These are phyloP conservation scores for Gossypium turneri DNA, from an alignment of 345 rosid genomes.

Conservation along the genomic window DNA sequence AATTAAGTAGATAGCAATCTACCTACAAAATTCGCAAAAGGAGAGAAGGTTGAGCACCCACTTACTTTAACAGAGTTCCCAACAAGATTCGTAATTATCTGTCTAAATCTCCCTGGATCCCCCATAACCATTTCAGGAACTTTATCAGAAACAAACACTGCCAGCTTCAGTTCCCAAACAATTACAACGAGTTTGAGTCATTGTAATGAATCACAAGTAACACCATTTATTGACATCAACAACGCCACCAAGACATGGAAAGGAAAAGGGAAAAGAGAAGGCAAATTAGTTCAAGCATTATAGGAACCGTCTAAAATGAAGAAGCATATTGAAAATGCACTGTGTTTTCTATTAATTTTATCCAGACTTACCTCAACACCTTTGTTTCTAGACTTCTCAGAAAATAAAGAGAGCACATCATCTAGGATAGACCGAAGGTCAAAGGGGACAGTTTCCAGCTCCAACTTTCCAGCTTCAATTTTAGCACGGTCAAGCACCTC, in stretches of 20 bases:
- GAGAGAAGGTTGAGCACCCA: conserved; percentile 11
- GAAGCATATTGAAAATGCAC: conserved; percentile 6
- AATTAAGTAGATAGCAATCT: neutral
- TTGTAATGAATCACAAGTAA: neutral
- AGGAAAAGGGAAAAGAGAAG: neutral
- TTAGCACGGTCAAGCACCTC: conserved; percentile 98
- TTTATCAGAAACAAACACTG: conserved; percentile 81
- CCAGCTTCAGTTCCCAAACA: conserved; percentile 57
- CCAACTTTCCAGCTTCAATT: conserved; percentile 93
- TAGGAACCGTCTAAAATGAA: neutral
- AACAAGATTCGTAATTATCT: conserved; percentile 88
- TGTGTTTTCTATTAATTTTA: neutral
- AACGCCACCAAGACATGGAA: neutral
- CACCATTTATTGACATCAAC: conserved; percentile 12
- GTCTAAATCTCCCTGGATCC: conserved; percentile 96
- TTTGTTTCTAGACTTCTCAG: conserved; percentile 87
- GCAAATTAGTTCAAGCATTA: conserved; percentile 13
- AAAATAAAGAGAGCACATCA: conserved; percentile 94
- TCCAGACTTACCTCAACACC: conserved; percentile 67
- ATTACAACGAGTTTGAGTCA: conserved; percentile 9
- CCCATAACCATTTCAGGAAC: conserved; percentile 85
- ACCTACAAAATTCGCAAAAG: neutral
- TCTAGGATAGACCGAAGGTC: conserved; percentile 77
- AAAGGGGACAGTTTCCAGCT: conserved; percentile 79
- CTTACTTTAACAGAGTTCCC: conserved; percentile 97